Evolutionary conservation across 768 basidiomycete genomes (phyloP), one percentile per base, ranked within the genome.

Genomic region (Lactifluus pinguis): DNA sequence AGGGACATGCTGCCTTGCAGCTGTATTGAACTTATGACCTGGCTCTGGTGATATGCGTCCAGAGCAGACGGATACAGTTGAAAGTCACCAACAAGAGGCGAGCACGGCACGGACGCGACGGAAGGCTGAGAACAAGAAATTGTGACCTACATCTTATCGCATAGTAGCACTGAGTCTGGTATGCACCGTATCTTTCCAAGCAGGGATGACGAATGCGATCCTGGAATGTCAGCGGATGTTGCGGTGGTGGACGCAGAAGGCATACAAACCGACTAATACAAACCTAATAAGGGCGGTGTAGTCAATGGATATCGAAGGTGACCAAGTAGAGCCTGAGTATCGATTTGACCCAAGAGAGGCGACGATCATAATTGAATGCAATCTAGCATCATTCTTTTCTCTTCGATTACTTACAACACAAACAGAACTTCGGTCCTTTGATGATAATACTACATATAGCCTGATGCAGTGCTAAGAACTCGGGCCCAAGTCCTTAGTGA

Each of bases 1-100:
- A 94, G 74, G 94, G 95, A 70, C 94, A 95, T 69, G 94, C 93
- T 1, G 93, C 95, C 6, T 79, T 97, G 59, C 84, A 95, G 63
- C 68, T 95, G 49, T 85, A 91, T 69, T 72, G 92, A 60, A 84
- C 88, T 34, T 95, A 97, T 67, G 77, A 75, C 25, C 25, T 25
- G 25, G 25, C 49, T 47, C 80, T 83, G 15, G 86, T 91, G 25
- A 80, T 78, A 10, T 73, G 30, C 68, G 73, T 8, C 73, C 73
- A 13, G 73, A 71, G 67, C 45, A 63, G 21, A 48, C 55, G 6
- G 58, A 65, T 42, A 4, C 13, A 2, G 38, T 21, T 15, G 34
- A 45, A 6, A 21, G 17, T 15, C 39, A 34, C 44, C 49, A 53
- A 41, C 50, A 55, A 42, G 15, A 15, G 15, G 17, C 41, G 19